Conservation (phyloP, 306 rosid genomes). For the Elaeagnus macrophylla region DNA sequence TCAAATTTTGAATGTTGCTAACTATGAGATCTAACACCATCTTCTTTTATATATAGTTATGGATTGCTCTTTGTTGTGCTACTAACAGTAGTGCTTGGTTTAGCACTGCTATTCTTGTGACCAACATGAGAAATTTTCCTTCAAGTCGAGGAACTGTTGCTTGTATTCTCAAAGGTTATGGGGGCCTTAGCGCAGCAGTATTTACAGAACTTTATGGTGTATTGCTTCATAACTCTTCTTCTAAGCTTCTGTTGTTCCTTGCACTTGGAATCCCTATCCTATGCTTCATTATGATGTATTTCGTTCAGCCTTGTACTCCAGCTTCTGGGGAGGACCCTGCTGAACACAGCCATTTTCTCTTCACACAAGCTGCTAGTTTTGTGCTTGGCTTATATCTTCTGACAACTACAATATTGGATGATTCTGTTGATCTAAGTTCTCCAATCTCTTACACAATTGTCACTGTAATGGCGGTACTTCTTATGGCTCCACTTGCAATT, state of each 20-base stretch:
- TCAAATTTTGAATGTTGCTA: background rate
- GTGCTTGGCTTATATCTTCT: conserved; percentile 54
- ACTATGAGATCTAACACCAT: background rate
- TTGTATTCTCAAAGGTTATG: conserved; percentile 67
- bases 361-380: conserved; percentile 53
- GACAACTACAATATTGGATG: conserved; percentile 35
- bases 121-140: conserved; percentile 86
- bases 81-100: conserved; percentile 78
- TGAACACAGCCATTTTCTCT: conserved; percentile 47
- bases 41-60: conserved; percentile 32
- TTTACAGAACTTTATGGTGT: conserved; percentile 50
- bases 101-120: conserved; percentile 57
- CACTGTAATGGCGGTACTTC: conserved; percentile 46
- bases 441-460: conserved; percentile 28
- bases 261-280: conserved; percentile 51
- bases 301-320: conserved; percentile 65
- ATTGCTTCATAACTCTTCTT: conserved; percentile 49
- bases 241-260: conserved; percentile 51
- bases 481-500: conserved; percentile 67
- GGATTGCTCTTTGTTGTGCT: conserved; percentile 54
- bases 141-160: conserved; percentile 66
- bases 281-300: conserved; percentile 56
- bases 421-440: conserved; percentile 21
- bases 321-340: conserved; percentile 44
- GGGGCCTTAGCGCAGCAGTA: conserved; percentile 67